These are phyloP conservation scores for Lachancea nothofagi DNA, from an alignment of 805 yeast species.

Conservation along the genomic window DNA sequence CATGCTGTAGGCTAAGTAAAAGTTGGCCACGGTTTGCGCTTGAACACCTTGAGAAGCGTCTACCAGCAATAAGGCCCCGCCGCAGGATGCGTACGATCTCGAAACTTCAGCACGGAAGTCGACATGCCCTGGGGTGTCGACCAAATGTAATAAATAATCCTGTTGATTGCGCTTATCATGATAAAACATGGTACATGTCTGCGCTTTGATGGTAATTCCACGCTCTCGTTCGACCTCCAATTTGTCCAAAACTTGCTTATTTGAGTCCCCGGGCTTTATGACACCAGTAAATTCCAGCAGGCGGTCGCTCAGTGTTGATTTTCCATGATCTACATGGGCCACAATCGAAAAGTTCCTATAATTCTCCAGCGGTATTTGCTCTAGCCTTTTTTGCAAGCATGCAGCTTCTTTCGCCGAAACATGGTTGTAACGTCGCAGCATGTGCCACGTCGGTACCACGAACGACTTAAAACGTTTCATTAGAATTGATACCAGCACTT, in stretches of 20 bases:
- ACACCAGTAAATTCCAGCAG: constrained; percentile 85
- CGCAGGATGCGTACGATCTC: constrained; percentile 91
- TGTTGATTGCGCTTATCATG: constrained; percentile 45
- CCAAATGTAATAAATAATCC: constrained; percentile 82
- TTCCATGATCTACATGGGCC: constrained; percentile 91
- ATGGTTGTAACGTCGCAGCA: constrained; percentile 7
- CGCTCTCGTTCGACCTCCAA: constrained; percentile 93
- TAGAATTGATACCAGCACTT: no score
- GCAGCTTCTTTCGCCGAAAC: constrained; percentile 5
- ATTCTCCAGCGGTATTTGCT: constrained; percentile 73
- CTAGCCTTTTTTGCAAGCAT: constrained; percentile 50
- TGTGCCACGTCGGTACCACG: neutral
- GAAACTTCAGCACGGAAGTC: constrained; percentile 89
- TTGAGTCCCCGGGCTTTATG: constrained; percentile 58
- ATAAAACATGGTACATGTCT: constrained; percentile 91
- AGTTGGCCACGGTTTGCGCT: constrained; percentile 98
- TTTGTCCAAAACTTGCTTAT: constrained; percentile 82
- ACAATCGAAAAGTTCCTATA: constrained; percentile 90
- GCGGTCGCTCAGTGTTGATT: constrained; percentile 85
- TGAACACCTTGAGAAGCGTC: constrained; percentile 97
- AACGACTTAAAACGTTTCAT: constrained; percentile 2
- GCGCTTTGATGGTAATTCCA: constrained; percentile 96
- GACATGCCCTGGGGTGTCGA: constrained; percentile 97
- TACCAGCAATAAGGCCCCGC: constrained; percentile 82
- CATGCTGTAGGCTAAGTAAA: constrained; percentile 82